Evolutionary conservation across 176 grass and related monocot species (phyloP).

Genomic region (Dactylis glomerata): DNA sequence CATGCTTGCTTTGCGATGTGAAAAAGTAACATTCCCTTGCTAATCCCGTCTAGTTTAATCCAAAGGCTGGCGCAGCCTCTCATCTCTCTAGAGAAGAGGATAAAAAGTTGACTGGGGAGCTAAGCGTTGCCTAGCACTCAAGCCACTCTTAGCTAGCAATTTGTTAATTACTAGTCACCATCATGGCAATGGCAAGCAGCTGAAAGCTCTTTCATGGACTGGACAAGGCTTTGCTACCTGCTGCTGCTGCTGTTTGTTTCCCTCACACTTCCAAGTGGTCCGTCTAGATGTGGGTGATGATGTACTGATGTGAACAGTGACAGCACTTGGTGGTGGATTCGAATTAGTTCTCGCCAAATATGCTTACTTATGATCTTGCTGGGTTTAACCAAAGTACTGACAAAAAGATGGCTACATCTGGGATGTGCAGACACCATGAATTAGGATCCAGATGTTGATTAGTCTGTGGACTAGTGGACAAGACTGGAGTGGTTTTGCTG

Average conservation of each 20-base stretch:
- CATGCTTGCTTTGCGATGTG: conserved; percentile 47
- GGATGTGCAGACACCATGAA: not conserved
- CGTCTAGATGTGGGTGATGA: conserved; percentile 11
- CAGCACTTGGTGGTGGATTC: conserved; percentile 5
- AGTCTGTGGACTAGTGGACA: conserved; percentile 23
- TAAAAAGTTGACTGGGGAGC: conserved; percentile 49
- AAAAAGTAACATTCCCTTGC: conserved; percentile 38
- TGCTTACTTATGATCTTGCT: not conserved
- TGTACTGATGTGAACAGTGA: conserved; percentile 14
- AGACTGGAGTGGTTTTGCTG: conserved; percentile 29
- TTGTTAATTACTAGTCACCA: conserved; percentile 51
- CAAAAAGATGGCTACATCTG: conserved; percentile 19
- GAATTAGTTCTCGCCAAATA: not conserved
- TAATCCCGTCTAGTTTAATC: conserved; percentile 39
- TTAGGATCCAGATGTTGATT: conserved; percentile 9
- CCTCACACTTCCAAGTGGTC: conserved; percentile 26
- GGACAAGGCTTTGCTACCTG: conserved; percentile 11
- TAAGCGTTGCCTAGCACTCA: conserved; percentile 39
- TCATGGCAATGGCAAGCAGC: conserved; percentile 30
- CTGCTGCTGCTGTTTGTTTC: conserved; percentile 20
- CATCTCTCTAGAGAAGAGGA: conserved; percentile 25
- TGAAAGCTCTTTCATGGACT: conserved; percentile 42
- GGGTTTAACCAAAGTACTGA: not conserved
- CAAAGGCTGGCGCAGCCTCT: conserved; percentile 31
- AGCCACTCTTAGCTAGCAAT: conserved; percentile 28